These are phyloP conservation scores for Alternaria panax DNA, from an alignment of 2,329 filamentous ascomycete genomes.

Conservation along the genomic window DNA sequence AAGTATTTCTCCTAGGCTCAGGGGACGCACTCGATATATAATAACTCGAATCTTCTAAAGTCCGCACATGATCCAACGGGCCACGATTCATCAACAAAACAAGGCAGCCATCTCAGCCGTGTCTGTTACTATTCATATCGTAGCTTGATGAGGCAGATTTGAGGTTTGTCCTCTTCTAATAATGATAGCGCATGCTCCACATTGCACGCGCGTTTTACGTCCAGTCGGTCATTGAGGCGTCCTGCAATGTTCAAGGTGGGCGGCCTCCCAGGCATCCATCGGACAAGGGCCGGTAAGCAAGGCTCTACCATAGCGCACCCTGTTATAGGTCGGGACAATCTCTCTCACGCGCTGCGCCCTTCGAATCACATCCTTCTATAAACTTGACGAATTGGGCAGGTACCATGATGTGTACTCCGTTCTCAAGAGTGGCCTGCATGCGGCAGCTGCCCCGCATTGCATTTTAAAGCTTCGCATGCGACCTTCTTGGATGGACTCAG, in stretches of 20 bases:
- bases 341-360: background rate
- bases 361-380: background rate
- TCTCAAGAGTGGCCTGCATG: background rate
- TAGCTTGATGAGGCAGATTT: conserved; percentile 34
- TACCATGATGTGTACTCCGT: background rate
- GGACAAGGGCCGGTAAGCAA: background rate
- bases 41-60: conserved; percentile 5
- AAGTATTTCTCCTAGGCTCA: background rate
- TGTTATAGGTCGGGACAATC: background rate
- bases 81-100: conserved; percentile 18
- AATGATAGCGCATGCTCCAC: conserved; percentile 3
- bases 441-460: conserved; percentile 7
- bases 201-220: background rate
- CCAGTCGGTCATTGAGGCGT: conserved; percentile 1
- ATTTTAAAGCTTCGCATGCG: background rate
- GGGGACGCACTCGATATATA: conserved; percentile 18
- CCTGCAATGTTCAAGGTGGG: background rate
- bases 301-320: background rate
- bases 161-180: conserved; percentile 7
- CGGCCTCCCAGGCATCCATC: conserved; percentile 16
- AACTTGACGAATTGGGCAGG: background rate
- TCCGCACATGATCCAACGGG: conserved; percentile 11
- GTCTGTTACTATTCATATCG: conserved; percentile 18
- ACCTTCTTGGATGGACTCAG: background rate
- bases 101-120: conserved; percentile 33